phyloP scores from a whole-genome alignment of 164 flowering plant genomes.

The Tetrastigma voinierianum region DNA sequence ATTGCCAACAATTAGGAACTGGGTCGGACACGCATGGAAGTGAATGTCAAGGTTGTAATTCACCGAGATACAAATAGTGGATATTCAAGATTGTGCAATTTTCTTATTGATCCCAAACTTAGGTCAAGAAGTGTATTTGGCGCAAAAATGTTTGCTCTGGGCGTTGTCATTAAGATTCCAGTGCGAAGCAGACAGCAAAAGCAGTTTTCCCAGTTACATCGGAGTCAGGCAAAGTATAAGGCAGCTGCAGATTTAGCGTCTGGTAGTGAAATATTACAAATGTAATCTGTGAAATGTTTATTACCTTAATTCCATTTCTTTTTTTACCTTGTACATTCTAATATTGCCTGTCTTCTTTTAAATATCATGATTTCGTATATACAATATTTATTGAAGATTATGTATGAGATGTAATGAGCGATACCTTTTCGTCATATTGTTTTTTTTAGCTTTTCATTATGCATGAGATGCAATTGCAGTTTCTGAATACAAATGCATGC shows the following conservation, averaged over 20 bases:
- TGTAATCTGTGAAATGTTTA: too few relatives aligned
- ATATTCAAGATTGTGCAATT: slow-evolving; percentile 3
- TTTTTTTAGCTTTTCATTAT: too few relatives aligned
- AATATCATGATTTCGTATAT: too few relatives aligned
- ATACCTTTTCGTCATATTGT: too few relatives aligned
- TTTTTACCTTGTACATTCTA: not conserved
- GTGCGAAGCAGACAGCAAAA: slow-evolving; percentile 98
- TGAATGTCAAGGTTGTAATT: slow-evolving; percentile 85
- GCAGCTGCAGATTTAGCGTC: slow-evolving; percentile 92
- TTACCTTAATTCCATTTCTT: not conserved
- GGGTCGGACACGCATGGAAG: slow-evolving; percentile 98
- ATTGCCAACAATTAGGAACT: slow-evolving; percentile 93
- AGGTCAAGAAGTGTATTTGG: slow-evolving; percentile 99
- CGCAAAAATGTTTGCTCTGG: slow-evolving; percentile 99
- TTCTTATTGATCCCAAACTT: slow-evolving; percentile 13
- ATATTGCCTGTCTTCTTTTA: not conserved
- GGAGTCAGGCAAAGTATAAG: slow-evolving; percentile 94
- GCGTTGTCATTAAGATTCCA: slow-evolving; percentile 96
- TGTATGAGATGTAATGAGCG: too few relatives aligned
- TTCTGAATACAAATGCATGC: too few relatives aligned
- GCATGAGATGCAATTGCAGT: too few relatives aligned
- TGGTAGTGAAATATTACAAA: slow-evolving; percentile 85
- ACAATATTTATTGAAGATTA: too few relatives aligned
- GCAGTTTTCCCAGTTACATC: slow-evolving; percentile 96
- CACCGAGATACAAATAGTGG: not conserved